Evolutionary conservation across 768 basidiomycete species (phyloP).

Genomic region (Tricholomella constricta): DNA sequence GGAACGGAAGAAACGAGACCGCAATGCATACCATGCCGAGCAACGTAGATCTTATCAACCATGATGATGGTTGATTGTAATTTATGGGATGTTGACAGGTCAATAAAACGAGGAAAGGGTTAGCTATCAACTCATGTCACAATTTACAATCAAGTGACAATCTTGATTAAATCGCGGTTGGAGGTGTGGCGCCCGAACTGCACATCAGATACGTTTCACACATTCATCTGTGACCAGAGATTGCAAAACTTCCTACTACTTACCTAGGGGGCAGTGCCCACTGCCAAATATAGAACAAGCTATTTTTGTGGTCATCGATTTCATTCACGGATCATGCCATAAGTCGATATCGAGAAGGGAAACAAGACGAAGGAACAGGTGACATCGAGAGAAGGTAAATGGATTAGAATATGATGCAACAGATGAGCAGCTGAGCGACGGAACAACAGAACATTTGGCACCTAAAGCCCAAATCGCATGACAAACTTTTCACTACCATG

Average conservation of each 20-base stretch:
- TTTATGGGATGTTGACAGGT: not conserved
- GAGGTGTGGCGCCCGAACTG: not conserved
- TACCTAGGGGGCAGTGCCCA: not conserved
- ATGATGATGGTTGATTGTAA: slow-evolving; percentile 27
- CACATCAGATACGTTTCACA: not conserved
- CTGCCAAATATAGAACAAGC: slow-evolving; percentile 7
- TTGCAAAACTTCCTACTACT: not conserved
- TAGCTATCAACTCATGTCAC: not conserved
- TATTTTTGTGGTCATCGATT: slow-evolving; percentile 25
- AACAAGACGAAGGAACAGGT: slow-evolving; percentile 23
- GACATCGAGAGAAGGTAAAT: slow-evolving; percentile 15
- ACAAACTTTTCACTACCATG: slow-evolving; percentile 17
- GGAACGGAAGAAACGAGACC: not conserved
- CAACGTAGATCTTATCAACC: slow-evolving; percentile 68
- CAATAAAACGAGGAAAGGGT: not conserved
- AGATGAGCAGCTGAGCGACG: slow-evolving; percentile 19
- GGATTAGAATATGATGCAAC: slow-evolving; percentile 19
- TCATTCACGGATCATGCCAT: slow-evolving; percentile 26
- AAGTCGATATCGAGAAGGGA: slow-evolving; percentile 18
- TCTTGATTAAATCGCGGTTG: slow-evolving; percentile 1
- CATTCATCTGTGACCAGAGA: not conserved
- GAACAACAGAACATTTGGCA: slow-evolving; percentile 13
- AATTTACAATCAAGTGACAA: slow-evolving; percentile 8
- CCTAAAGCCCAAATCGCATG: slow-evolving; percentile 11
- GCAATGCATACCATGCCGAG: slow-evolving; percentile 57